A percentile compares a stretch with the other conserved stretches of the same genome.
Conservation (phyloP, 2,329 filamentous ascomycete species). For the Aphanocladium album region DNA sequence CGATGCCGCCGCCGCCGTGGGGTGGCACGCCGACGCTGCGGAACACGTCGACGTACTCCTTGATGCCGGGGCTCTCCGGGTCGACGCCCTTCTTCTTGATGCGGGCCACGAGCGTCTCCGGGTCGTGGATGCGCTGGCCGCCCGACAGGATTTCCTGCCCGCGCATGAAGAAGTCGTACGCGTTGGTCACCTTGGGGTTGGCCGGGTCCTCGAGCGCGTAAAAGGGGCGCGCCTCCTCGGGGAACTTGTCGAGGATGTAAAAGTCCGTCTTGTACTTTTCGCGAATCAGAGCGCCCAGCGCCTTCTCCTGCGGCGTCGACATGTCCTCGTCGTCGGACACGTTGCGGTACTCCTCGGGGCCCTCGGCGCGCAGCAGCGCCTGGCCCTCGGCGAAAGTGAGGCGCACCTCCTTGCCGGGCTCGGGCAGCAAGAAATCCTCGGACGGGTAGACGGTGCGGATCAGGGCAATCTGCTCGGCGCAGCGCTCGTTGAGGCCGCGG, state of each 20-base stretch:
- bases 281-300: slow-evolving; percentile 79
- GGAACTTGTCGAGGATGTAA: slow-evolving; percentile 96
- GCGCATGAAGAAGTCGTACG: slow-evolving; percentile 81
- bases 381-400: slow-evolving; percentile 76
- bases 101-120: slow-evolving; percentile 68
- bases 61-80: slow-evolving; percentile 67
- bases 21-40: slow-evolving; percentile 76
- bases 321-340: slow-evolving; percentile 75
- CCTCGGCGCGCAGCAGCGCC: slow-evolving; percentile 69
- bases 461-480: slow-evolving; percentile 66
- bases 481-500: slow-evolving; percentile 60
- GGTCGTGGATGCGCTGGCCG: slow-evolving; percentile 84
- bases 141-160: slow-evolving; percentile 91
- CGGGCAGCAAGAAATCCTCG: slow-evolving; percentile 70
- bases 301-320: slow-evolving; percentile 77
- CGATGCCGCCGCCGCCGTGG: slow-evolving; percentile 85
- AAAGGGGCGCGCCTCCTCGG: slow-evolving; percentile 80
- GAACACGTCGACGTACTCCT: slow-evolving; percentile 86
- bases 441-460: slow-evolving; percentile 71
- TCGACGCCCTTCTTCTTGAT: slow-evolving; percentile 78
- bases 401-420: slow-evolving; percentile 67
- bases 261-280: slow-evolving; percentile 93
- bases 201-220: slow-evolving; percentile 79
- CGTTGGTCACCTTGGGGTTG: slow-evolving; percentile 61
- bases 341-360: slow-evolving; percentile 60